Evolutionary conservation across 768 basidiomycete species (phyloP).

Genomic region (Cystobasidium onofrii): DNA sequence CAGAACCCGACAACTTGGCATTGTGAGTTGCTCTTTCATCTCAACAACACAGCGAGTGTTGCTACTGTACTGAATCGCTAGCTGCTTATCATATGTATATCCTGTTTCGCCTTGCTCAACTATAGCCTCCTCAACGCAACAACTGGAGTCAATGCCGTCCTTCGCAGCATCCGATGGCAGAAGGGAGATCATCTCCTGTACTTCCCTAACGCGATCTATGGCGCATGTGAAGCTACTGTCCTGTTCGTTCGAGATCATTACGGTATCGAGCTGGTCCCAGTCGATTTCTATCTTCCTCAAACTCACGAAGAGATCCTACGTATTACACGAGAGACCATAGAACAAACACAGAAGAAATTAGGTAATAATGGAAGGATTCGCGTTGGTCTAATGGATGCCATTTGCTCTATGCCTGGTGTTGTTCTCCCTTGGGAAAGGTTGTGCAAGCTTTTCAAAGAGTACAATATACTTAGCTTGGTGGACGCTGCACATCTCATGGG

Average conservation of each 20-base stretch:
- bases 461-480: slow-evolving; percentile 45
- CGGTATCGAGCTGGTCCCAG: slow-evolving; percentile 33
- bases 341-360: background rate
- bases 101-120: background rate
- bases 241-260: slow-evolving; percentile 34
- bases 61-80: no score
- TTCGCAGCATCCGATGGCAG: slow-evolving; percentile 33
- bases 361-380: slow-evolving; percentile 39
- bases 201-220: slow-evolving; percentile 34
- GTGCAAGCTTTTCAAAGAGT: slow-evolving; percentile 43
- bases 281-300: slow-evolving; percentile 35
- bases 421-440: slow-evolving; percentile 44
- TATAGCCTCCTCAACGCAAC: slow-evolving; percentile 35
- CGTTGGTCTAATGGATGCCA: slow-evolving; percentile 45
- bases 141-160: slow-evolving; percentile 34
- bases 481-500: slow-evolving; percentile 49
- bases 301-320: slow-evolving; percentile 31
- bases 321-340: slow-evolving; percentile 7
- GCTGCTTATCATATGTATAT: no score
- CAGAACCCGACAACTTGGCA: slow-evolving; percentile 36
- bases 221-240: slow-evolving; percentile 30
- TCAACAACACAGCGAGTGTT: no score
- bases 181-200: slow-evolving; percentile 37
- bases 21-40: slow-evolving; percentile 16
- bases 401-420: slow-evolving; percentile 45